These are phyloP conservation scores for Candolleomyces aberdarensis DNA, from an alignment of 768 basidiomycete species.

Conservation along the genomic window DNA sequence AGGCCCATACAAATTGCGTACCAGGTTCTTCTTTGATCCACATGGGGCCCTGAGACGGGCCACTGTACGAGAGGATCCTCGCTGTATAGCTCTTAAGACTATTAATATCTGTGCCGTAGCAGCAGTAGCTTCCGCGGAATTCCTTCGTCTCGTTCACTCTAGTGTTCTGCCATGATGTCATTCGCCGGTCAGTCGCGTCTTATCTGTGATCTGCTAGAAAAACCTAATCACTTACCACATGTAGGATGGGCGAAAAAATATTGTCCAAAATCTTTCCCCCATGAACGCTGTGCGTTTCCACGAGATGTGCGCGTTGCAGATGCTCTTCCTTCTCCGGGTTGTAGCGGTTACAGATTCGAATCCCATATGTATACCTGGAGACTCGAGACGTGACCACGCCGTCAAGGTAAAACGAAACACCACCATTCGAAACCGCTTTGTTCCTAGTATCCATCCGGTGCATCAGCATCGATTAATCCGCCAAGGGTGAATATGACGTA, in stretches of 20 bases:
- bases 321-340: conserved; percentile 16
- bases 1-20: not conserved
- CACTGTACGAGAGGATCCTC: conserved; percentile 16
- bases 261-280: conserved; percentile 2
- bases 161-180: conserved; percentile 8
- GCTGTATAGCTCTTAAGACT: conserved; percentile 2
- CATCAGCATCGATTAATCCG: not conserved
- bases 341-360: conserved; percentile 10
- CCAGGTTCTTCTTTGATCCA: conserved; percentile 20
- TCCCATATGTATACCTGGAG: conserved; percentile 21
- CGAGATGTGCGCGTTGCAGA: not conserved
- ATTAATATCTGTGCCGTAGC: not conserved
- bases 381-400: conserved; percentile 21
- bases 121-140: conserved; percentile 8
- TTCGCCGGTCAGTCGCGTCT: not conserved
- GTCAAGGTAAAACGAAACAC: conserved; percentile 23
- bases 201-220: too few species aligned
- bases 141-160: conserved; percentile 14
- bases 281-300: conserved; percentile 8
- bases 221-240: not conserved
- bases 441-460: conserved; percentile 14
- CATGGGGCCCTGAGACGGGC: conserved; percentile 10
- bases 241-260: conserved; percentile 1
- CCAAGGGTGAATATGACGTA: conserved; percentile 22
- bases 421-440: conserved; percentile 29